These are phyloP conservation scores for Colletotrichum lini DNA, from an alignment of 2,329 filamentous ascomycete genomes.

Conservation along the genomic window DNA sequence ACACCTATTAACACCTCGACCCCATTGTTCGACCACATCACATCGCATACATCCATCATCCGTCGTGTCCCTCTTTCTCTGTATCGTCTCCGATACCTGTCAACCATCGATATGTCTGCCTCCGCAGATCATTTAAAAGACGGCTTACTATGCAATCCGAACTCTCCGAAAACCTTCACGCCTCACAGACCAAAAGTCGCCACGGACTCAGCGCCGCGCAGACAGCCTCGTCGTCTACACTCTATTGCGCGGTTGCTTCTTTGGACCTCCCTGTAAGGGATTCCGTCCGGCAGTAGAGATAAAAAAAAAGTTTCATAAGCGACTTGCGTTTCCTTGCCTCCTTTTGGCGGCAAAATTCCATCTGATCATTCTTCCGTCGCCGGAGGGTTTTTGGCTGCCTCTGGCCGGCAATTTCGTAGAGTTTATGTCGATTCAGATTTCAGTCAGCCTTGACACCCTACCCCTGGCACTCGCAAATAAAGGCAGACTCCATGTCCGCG, in stretches of 20 bases:
- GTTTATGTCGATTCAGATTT: neutral
- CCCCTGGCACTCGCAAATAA: conserved; percentile 1
- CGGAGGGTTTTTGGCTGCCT: conserved; percentile 3
- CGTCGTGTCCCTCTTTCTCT: neutral
- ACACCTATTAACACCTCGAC: no score
- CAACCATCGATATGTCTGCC: neutral
- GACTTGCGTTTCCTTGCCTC: neutral
- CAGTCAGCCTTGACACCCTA: no score
- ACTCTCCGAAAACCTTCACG: neutral
- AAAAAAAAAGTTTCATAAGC: neutral
- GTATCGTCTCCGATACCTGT: neutral
- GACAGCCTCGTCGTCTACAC: neutral
- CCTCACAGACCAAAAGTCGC: neutral
- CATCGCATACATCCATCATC: no score
- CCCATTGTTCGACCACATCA: no score
- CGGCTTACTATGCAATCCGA: neutral
- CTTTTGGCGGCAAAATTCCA: neutral
- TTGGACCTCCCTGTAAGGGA: neutral
- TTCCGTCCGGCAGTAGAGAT: neutral
- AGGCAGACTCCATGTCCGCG: neutral
- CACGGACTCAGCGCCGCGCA: neutral
- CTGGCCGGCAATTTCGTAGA: conserved; percentile 7
- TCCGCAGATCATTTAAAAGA: neutral
- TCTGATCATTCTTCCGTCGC: neutral
- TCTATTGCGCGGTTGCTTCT: neutral